phyloP scores from a whole-genome alignment of 1,284 basidiomycete species.

The Malassezia obtusa region DNA sequence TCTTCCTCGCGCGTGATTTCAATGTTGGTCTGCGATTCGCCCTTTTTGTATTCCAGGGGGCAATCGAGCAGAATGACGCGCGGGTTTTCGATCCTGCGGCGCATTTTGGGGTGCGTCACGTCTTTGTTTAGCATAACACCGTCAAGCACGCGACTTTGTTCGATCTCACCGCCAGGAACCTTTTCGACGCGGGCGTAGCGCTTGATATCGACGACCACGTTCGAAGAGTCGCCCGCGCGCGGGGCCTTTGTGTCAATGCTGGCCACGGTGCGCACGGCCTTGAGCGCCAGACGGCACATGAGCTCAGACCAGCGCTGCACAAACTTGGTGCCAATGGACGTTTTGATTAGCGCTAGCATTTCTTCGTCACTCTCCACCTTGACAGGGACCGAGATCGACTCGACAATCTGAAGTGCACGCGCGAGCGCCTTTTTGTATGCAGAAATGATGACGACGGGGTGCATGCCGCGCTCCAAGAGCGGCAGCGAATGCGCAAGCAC shows the following conservation, averaged over 20 bases:
- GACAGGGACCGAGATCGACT: constrained; percentile 78
- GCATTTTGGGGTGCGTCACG: constrained; percentile 95
- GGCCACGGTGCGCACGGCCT: constrained; percentile 77
- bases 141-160: constrained; percentile 73
- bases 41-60: constrained; percentile 97
- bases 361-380: constrained; percentile 74
- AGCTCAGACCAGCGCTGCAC: constrained; percentile 90
- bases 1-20: constrained; percentile 90
- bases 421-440: constrained; percentile 93
- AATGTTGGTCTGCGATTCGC: constrained; percentile 96
- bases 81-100: constrained; percentile 79
- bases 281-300: constrained; percentile 88
- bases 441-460: constrained; percentile 96
- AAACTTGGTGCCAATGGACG: constrained; percentile 98
- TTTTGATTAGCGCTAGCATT: constrained; percentile 96
- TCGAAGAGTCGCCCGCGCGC: constrained; percentile 21
- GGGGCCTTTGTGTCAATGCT: constrained; percentile 49
- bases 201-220: constrained; percentile 91
- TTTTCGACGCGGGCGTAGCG: constrained; percentile 96
- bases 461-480: constrained; percentile 87
- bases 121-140: constrained; percentile 99
- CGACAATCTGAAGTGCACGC: constrained; percentile 77
- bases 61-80: constrained; percentile 86
- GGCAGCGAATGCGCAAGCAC: constrained; percentile 90
- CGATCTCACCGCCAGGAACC: constrained; percentile 92